Percentiles rank a stretch among this genome's conserved stretches.
These are phyloP conservation scores for Fusarium mangiferae DNA, from an alignment of 2,329 filamentous ascomycete genomes.

Conservation along the genomic window DNA sequence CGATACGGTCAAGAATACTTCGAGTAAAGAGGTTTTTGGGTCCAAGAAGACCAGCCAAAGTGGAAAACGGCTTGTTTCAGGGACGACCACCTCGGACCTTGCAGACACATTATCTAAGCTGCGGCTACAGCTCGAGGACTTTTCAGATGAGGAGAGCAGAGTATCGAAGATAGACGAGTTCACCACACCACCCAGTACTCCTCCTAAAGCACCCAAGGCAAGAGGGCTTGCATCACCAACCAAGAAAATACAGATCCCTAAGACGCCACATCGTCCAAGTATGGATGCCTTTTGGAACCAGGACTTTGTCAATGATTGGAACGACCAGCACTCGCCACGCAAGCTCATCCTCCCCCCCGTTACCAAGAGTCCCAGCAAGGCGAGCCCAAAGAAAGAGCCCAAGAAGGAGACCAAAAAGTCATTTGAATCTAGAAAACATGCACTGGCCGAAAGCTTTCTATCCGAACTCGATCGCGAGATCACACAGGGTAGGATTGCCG, in stretches of 20 bases:
- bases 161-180: slow-evolving; percentile 12
- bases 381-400: slow-evolving; percentile 50
- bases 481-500: slow-evolving; percentile 67
- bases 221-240: slow-evolving; percentile 45
- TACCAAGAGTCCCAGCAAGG: slow-evolving; percentile 44
- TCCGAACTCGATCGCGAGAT: slow-evolving; percentile 74
- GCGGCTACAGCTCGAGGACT: slow-evolving; percentile 37
- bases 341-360: slow-evolving; percentile 51
- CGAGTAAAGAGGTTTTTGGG: not conserved
- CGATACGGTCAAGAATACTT: not conserved
- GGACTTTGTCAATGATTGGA: slow-evolving; percentile 70
- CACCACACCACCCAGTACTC: slow-evolving; percentile 38
- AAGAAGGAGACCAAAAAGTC: slow-evolving; percentile 61
- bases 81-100: slow-evolving; percentile 33
- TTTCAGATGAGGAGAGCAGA: slow-evolving; percentile 38
- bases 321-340: slow-evolving; percentile 67
- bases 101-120: slow-evolving; percentile 40
- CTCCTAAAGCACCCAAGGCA: slow-evolving; percentile 25
- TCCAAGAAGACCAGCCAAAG: slow-evolving; percentile 7
- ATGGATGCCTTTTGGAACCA: slow-evolving; percentile 70
- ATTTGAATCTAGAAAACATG: slow-evolving; percentile 71
- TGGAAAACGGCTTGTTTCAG: not conserved
- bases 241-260: slow-evolving; percentile 57
- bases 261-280: slow-evolving; percentile 63
- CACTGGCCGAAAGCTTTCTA: slow-evolving; percentile 72